phyloP scores from a whole-genome alignment of 768 basidiomycete species.

The Lactarius deliciosus region DNA sequence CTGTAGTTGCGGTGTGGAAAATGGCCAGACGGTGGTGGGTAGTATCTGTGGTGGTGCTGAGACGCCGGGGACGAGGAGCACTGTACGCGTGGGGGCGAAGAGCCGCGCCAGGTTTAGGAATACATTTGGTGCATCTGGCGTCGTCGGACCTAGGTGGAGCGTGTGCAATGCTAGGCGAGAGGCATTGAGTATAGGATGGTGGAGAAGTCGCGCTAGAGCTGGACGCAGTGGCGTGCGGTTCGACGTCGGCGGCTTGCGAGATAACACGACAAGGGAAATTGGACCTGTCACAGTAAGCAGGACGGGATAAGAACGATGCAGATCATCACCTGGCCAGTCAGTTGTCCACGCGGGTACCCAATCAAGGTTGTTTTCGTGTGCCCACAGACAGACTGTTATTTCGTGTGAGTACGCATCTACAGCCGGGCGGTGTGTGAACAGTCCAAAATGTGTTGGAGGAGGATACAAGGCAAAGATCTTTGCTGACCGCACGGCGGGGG shows the following conservation, averaged over 20 bases:
- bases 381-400: constrained; percentile 54
- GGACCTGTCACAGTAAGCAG: constrained; percentile 13
- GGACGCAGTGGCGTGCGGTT: background rate
- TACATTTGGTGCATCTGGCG: constrained; percentile 45
- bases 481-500: constrained; percentile 18
- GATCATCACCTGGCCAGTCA: constrained; percentile 45
- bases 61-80: constrained; percentile 54
- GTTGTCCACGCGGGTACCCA: constrained; percentile 39
- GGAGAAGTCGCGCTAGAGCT: constrained; percentile 9
- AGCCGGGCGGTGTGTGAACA: constrained; percentile 27
- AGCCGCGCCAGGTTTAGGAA: constrained; percentile 66
- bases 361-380: constrained; percentile 39
- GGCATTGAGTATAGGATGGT: constrained; percentile 17
- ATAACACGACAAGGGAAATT: constrained; percentile 25
- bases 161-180: constrained; percentile 46
- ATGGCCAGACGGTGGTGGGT: background rate
- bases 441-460: constrained; percentile 29
- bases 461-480: constrained; percentile 34
- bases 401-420: constrained; percentile 19
- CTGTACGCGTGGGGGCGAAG: constrained; percentile 48
- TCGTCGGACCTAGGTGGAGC: constrained; percentile 42
- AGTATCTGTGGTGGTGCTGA: constrained; percentile 29
- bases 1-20: background rate
- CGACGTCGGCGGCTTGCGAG: background rate
- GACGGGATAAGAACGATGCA: background rate